A percentile compares a stretch with the other conserved stretches of the same genome.
Conservation (phyloP, 768 basidiomycete genomes). For the Amylocystis lapponica region DNA sequence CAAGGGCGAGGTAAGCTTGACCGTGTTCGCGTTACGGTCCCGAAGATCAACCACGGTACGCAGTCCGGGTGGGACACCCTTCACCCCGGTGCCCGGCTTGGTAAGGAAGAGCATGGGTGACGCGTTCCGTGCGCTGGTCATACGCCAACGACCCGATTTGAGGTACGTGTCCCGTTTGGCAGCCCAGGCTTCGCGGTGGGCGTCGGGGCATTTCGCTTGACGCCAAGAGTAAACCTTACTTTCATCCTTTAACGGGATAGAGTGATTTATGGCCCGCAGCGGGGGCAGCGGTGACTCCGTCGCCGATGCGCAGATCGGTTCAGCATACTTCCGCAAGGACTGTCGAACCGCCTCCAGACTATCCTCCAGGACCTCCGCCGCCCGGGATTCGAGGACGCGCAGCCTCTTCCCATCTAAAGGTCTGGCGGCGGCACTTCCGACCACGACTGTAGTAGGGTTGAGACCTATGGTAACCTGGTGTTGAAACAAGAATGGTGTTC, state of each 20-base stretch:
- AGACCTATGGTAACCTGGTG: constrained; percentile 15
- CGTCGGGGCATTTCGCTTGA: constrained; percentile 22
- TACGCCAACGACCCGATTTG: constrained; percentile 25
- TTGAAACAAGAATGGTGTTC: constrained; percentile 28
- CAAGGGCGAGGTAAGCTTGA: constrained; percentile 18
- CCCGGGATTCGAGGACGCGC: constrained; percentile 9
- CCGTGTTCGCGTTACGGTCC: constrained; percentile 19
- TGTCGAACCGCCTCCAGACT: constrained; percentile 11
- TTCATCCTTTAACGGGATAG: constrained; percentile 29
- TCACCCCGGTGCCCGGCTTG: constrained; percentile 16
- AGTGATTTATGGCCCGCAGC: constrained; percentile 30
- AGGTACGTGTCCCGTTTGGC: constrained; percentile 18
- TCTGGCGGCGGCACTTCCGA: constrained; percentile 12
- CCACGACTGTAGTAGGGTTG: constrained; percentile 13
- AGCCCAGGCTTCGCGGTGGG: constrained; percentile 10
- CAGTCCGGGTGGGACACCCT: constrained; percentile 5
- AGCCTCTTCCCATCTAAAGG: constrained; percentile 11
- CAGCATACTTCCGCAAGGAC: constrained; percentile 12
- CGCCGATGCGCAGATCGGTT: constrained; percentile 9
- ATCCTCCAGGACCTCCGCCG: constrained; percentile 4
- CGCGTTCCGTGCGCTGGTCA: constrained; percentile 21
- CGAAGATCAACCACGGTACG: constrained; percentile 11
- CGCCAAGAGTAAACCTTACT: constrained; percentile 29
- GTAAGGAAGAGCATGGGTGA: constrained; percentile 29
- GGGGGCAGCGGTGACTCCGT: constrained; percentile 20